Evolutionary conservation across 495 filamentous ascomycete species (phyloP), one percentile per base, ranked within the genome.

Genomic region (Neurospora sp.): DNA sequence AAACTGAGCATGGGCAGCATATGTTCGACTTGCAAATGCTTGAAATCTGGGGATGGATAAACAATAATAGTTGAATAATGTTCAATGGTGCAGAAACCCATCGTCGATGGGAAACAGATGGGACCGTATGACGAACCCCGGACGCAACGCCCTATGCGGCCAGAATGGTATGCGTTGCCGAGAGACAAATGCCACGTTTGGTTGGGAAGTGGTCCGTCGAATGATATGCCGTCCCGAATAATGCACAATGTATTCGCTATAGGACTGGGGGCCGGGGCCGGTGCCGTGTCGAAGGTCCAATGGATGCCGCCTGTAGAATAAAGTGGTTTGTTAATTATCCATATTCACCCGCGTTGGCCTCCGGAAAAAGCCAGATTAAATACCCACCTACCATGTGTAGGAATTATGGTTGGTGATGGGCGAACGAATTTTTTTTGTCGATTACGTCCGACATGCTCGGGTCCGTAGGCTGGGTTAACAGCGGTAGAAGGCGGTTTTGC

Each of bases 251-350:
- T 66, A 5, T 66, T 66, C 14, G 14, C 54, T 66, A 66, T 35
- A 9, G 2, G 54, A 35, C 27, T 18, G 54, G 54, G 6, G 27
- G 23, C 27, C 54, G 54, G 48, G 12, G 14, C 54, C 54, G 44
- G 54, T 35, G 14, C 54, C 54, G 27, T 18, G 27, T 35, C 0
- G 27, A 35, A 6, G 54, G 54, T 66, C 27, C 54, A 66, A 66
- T 18, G 27, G 54, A 37, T 35, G 54, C 54, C 27, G 6, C 54
- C 54, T 18, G 27, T 66, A 35, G 23, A 37, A 18, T 70, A 75
- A 5, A 72, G 69, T 75, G 74, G 27, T 74, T 39, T 69, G 73
- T 74, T 71, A 70, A 71, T 75, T 75, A 75, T 46, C 74, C 72
- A 69, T 70, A 75, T 75, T 74, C 69, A 75, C 40, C 74, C 72